Base-by-base conservation (phyloP, 495 filamentous ascomycete species). In the Aspergillus cavernicola region DNA sequence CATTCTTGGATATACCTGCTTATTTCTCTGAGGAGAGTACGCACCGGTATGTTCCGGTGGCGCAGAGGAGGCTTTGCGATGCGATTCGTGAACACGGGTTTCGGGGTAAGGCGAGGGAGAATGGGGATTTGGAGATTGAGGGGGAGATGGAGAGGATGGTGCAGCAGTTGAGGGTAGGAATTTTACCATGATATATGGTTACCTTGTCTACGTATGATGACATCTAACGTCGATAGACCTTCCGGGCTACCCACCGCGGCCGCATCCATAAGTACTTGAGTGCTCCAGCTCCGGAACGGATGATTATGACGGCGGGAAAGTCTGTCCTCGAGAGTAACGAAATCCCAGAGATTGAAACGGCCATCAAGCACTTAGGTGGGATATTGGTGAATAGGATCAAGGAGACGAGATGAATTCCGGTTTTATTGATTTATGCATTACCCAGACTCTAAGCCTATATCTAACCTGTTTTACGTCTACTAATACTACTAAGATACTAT, bases 291-390 rank as follows among this genome's bases (percentile, higher is more conserved):
- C 73, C 73, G 12, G 73, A 77, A 51, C 45, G 73, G 35, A 47
- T 67, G 22, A 66, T 66, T 6, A 77, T 77, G 73, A 77, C 73
- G 6, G 69, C 73, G 12, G 70, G 68, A 5, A 75, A 72, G 53
- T 71, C 66, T 1, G 58, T 75, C n/a, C 55, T 75, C 7, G n/a
- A 38, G 35, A 38, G 35, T 16, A n/a, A n/a, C 13, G 35, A 38
- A n/a, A 38, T 38, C 16, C 35, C 35, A 18, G 35, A 16, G 16
- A 38, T 38, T 15, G 35, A 38, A n/a, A 16, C n/a, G 13, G 35
- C 35, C 7, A 38, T 38, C 6, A n/a, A 38, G n/a, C 16, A 38
- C 15, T n/a, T 38, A 7, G 35, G 16, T 16, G 16, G 35, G 6
- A 38, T 38, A 6, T 16, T 38, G n/a, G 35, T n/a, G 16, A n/a